Conservation (phyloP, 257 asterid genomes). For the Euphrasia confusa region DNA sequence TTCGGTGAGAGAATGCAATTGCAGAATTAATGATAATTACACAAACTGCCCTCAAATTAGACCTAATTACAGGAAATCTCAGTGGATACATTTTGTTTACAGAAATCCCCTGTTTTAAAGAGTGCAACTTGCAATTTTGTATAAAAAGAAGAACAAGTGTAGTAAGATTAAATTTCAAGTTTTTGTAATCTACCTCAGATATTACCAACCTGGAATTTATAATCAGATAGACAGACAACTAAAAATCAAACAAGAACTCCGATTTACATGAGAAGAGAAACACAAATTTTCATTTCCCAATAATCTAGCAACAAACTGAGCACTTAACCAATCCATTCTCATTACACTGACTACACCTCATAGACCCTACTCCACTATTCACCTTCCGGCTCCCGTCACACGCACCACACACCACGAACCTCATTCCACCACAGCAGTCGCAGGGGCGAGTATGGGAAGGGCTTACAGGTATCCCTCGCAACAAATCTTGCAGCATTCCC, state of each 20-base stretch:
- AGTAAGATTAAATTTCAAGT: too few species aligned
- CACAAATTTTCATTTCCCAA: not conserved
- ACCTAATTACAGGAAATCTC: too few species aligned
- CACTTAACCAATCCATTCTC: constrained; percentile 79
- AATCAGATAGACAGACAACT: not conserved
- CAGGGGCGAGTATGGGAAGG: constrained; percentile 34
- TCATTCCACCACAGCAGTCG: constrained; percentile 48
- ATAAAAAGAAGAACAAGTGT: too few species aligned
- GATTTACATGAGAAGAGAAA: not conserved
- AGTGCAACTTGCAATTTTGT: too few species aligned
- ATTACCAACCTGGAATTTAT: not conserved
- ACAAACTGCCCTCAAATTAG: too few species aligned
- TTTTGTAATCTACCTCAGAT: not conserved
- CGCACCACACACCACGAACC: constrained; percentile 46
- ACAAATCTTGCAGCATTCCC: constrained; percentile 41
- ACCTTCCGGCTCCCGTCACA: constrained; percentile 65
- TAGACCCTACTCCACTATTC: not conserved
- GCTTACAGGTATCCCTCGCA: constrained; percentile 50
- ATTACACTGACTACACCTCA: constrained; percentile 63
- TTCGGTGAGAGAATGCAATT: too few species aligned
- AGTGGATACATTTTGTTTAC: too few species aligned
- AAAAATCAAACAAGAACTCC: not conserved
- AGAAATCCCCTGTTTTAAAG: too few species aligned
- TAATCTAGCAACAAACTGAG: constrained; percentile 36
- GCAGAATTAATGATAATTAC: too few species aligned